phyloP scores from a whole-genome alignment of 2,329 filamentous ascomycete species.

The Phaeosphaeriaceae sp. region DNA sequence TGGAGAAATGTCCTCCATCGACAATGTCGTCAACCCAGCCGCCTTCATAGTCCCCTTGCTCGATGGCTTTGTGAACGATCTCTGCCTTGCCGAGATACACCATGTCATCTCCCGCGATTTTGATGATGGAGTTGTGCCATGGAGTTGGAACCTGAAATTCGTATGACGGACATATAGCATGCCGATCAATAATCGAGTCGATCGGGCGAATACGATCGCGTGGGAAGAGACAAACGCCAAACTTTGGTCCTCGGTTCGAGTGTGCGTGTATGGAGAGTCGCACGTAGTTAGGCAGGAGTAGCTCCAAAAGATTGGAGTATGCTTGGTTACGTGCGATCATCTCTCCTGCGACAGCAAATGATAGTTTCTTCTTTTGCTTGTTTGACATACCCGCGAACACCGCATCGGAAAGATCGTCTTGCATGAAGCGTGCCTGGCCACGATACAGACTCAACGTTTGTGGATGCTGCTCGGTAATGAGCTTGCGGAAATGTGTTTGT shows the following conservation, averaged over 20 bases:
- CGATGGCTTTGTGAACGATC: slow-evolving; percentile 15
- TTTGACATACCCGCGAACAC: slow-evolving; percentile 9
- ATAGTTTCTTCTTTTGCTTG: slow-evolving; percentile 34
- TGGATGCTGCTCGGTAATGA: slow-evolving; percentile 22
- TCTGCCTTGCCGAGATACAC: slow-evolving; percentile 20
- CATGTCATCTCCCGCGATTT: slow-evolving; percentile 18
- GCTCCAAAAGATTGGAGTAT: slow-evolving; percentile 54
- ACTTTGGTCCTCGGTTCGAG: slow-evolving; percentile 48
- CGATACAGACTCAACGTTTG: slow-evolving; percentile 31
- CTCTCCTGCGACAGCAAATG: slow-evolving; percentile 31
- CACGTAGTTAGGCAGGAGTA: slow-evolving; percentile 51
- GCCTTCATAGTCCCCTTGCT: slow-evolving; percentile 10
- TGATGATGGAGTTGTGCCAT: slow-evolving; percentile 50
- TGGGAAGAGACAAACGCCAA: slow-evolving; percentile 46
- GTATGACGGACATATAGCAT: slow-evolving; percentile 13
- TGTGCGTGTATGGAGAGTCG: slow-evolving; percentile 55
- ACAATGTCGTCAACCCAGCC: slow-evolving; percentile 11
- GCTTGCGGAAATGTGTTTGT: slow-evolving; percentile 10
- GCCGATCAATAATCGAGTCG: slow-evolving; percentile 25
- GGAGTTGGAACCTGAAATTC: slow-evolving; percentile 44
- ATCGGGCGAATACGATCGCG: slow-evolving; percentile 28
- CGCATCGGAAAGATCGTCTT: slow-evolving; percentile 28
- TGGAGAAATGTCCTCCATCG: slow-evolving; percentile 6
- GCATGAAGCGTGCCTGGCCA: slow-evolving; percentile 40
- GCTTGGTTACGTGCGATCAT: slow-evolving; percentile 52